Base-by-base conservation (phyloP, 1,284 basidiomycete species). In the Cutaneotrichosporon dermatis region DNA sequence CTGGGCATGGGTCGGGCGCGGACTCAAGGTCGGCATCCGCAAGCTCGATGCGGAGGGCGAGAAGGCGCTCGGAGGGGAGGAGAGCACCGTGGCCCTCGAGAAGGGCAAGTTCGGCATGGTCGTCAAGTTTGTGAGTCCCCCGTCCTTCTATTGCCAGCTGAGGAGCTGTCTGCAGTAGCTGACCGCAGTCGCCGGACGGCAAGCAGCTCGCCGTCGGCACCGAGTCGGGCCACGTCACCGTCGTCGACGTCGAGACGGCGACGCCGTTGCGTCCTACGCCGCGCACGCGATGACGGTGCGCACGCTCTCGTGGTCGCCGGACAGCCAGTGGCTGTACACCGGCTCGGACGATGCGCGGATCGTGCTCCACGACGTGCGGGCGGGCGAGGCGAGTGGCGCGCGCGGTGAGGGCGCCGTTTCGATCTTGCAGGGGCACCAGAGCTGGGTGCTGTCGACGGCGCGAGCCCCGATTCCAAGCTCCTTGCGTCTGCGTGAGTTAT, bases 341-440 rank as follows among this genome's bases (percentile, higher is more conserved):
- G 91, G 87, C 6, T 90, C 90, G 1, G 91, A 94, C 74, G 91
- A 94, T 75, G 88, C 90, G 71, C 85, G 89, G 12, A 85, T 94
- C 57, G 85, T 90, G 53, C 77, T 93, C 45, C 90, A 93, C 73
- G 91, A 94, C 71, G 88, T 92, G 13, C 85, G 76, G 34, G 76
- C 75, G 7, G 73, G 76, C 11, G 73, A 68, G 4, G 61, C 59
- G 42, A 52, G 61, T 16, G 61, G 66, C 15, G 59, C 59, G 9
- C 41, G 58, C 4, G 61, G 60, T 12, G 84, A 84, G 39, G 88
- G 88, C 33, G 86, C 87, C 1, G 89, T 92, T 13, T 88, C 90
- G 7, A 85, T 89, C 6, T 80, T 93, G 65, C 84, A 85, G 16
- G 91, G 91, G 0, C 91, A 94, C 74, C 83, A 87, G 2, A 90